phyloP scores from a whole-genome alignment of 306 rosid species.

The Fagus crenata region DNA sequence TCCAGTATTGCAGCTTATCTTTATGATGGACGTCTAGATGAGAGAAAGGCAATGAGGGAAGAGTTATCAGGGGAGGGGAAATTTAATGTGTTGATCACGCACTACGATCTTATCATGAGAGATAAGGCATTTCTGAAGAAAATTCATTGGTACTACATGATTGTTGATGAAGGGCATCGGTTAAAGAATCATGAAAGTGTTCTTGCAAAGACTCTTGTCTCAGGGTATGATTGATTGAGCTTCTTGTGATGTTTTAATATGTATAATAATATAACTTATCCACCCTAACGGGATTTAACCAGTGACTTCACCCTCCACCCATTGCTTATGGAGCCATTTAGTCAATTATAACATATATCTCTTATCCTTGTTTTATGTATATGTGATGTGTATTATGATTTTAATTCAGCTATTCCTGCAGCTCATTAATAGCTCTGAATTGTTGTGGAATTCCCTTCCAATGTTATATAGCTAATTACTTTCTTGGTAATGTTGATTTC shows the following conservation, averaged over 20 bases:
- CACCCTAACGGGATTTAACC: background rate
- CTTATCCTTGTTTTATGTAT: background rate
- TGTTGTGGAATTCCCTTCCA: too few relatives aligned
- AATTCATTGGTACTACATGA: slow-evolving; percentile 86
- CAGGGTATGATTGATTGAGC: slow-evolving; percentile 62
- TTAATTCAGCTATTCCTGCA: too few relatives aligned
- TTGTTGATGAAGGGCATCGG: slow-evolving; percentile 99
- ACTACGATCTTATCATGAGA: slow-evolving; percentile 98
- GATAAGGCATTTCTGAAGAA: slow-evolving; percentile 93
- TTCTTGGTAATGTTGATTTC: too few relatives aligned
- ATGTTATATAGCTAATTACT: too few relatives aligned
- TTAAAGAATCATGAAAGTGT: slow-evolving; percentile 96
- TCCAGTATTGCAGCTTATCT: slow-evolving; percentile 79
- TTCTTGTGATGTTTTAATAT: slow-evolving; percentile 15
- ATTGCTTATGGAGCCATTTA: background rate
- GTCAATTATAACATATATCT: background rate
- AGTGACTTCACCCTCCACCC: slow-evolving; percentile 1
- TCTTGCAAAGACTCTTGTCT: slow-evolving; percentile 84
- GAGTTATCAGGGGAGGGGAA: slow-evolving; percentile 88
- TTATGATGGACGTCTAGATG: slow-evolving; percentile 91
- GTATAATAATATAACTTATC: background rate
- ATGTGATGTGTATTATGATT: too few relatives aligned
- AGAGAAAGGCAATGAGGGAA: slow-evolving; percentile 90
- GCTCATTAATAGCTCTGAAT: too few relatives aligned
- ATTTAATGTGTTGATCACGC: slow-evolving; percentile 88